Evolutionary conservation across 2,329 filamentous ascomycete species (phyloP).

Genomic region (Aphanocladium album): DNA sequence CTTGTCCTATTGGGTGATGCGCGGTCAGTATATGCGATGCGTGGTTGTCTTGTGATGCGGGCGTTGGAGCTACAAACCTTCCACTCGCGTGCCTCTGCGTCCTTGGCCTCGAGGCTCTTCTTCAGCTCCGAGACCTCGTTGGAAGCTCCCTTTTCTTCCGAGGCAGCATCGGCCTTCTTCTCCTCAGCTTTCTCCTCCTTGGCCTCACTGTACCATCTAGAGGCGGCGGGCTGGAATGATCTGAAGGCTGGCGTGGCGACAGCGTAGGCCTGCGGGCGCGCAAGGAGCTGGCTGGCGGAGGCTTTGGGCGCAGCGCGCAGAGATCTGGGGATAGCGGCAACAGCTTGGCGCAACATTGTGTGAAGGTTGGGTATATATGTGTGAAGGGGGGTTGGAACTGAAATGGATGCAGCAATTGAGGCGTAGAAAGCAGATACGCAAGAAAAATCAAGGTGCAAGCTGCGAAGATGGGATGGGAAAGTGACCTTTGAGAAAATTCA

Average conservation of each 20-base stretch:
- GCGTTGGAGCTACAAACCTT: constrained; percentile 57
- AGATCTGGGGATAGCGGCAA: constrained; percentile 39
- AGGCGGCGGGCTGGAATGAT: constrained; percentile 29
- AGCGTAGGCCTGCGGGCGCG: constrained; percentile 32
- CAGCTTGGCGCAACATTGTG: constrained; percentile 43
- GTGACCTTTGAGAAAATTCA: constrained; percentile 13
- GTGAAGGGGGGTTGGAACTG: constrained; percentile 4
- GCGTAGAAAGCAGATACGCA: background rate
- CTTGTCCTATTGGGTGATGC: constrained; percentile 63
- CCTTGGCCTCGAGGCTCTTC: constrained; percentile 49
- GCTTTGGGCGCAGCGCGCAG: constrained; percentile 37
- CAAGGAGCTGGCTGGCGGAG: constrained; percentile 29
- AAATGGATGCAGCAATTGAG: constrained; percentile 5
- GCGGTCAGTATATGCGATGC: background rate
- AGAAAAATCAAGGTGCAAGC: background rate
- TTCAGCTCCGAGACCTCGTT: constrained; percentile 41
- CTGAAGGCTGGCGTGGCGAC: constrained; percentile 33
- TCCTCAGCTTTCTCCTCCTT: constrained; percentile 36
- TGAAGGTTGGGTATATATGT: background rate
- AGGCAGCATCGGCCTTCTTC: constrained; percentile 20
- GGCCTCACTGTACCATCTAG: constrained; percentile 47
- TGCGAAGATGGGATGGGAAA: background rate
- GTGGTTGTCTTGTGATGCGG: background rate
- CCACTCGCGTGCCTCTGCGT: constrained; percentile 60
- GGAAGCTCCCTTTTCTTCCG: constrained; percentile 24